These are phyloP conservation scores for Gnetum montanum DNA, from an alignment of 75 land plant genomes.

Conservation along the genomic window DNA sequence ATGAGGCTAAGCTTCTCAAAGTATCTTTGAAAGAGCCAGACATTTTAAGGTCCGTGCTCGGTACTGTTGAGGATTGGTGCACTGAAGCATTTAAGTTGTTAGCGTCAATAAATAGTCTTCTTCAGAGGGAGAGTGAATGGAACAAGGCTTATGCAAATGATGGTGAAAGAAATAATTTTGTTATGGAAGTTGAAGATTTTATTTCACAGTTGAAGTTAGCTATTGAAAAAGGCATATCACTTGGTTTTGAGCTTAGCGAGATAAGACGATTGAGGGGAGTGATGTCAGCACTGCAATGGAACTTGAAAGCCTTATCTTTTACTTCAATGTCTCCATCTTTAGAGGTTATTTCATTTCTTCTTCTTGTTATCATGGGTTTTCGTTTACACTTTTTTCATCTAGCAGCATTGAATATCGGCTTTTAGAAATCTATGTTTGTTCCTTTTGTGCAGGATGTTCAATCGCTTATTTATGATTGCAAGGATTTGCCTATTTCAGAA, in stretches of 20 bases:
- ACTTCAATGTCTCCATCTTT: conserved; percentile 1
- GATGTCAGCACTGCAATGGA: conserved; percentile 2
- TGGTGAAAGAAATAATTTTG: background rate
- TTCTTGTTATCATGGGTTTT: background rate
- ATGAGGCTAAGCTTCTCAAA: conserved; percentile 1
- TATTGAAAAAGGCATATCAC: conserved; percentile 1
- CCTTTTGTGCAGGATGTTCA: too few species aligned
- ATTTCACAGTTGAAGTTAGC: background rate
- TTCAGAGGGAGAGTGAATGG: conserved; percentile 5
- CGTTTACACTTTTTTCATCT: too few species aligned
- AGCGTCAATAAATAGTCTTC: background rate
- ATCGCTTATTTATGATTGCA: too few species aligned
- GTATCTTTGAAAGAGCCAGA: conserved; percentile 1
- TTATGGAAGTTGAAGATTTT: background rate
- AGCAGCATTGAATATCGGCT: too few species aligned
- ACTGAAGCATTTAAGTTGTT: background rate
- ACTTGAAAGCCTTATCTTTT: conserved; percentile 6
- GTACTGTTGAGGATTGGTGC: background rate
- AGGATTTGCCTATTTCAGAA: background rate
- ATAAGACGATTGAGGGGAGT: background rate
- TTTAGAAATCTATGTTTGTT: too few species aligned
- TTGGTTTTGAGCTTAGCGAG: conserved; percentile 3
- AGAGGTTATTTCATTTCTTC: conserved; percentile 1
- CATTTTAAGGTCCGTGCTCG: background rate
- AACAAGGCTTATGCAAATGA: background rate